These are phyloP conservation scores for Penicillium desertorum DNA, from an alignment of 495 filamentous ascomycete genomes.

Conservation along the genomic window DNA sequence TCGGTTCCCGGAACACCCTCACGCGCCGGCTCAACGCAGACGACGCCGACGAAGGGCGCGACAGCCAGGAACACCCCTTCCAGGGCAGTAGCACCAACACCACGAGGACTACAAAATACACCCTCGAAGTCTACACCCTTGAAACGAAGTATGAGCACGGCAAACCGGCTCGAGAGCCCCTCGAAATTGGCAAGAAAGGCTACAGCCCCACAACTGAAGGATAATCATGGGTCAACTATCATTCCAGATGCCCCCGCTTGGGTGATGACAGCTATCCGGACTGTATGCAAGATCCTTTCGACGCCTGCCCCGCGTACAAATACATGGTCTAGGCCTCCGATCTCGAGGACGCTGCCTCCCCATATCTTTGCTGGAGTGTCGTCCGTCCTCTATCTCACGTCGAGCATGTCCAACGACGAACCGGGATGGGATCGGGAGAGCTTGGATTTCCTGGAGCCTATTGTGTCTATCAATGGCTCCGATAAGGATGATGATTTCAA, in stretches of 20 bases:
- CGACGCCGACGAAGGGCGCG: conserved; percentile 37
- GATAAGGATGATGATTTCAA: conserved; percentile 43
- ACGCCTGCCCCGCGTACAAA: conserved; percentile 49
- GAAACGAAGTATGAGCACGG: conserved; percentile 34
- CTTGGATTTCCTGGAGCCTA: conserved; percentile 39
- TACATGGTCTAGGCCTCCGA: conserved; percentile 46
- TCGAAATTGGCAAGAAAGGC: conserved; percentile 29
- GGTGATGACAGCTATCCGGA: conserved; percentile 64
- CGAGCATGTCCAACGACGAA: conserved; percentile 32
- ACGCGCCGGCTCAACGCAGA: conserved; percentile 28
- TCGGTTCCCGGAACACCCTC: conserved; percentile 35
- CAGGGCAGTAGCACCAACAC: conserved; percentile 30
- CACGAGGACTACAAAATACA: conserved; percentile 41
- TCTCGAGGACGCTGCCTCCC: conserved; percentile 51
- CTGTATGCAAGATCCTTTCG: conserved; percentile 62
- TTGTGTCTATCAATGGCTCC: conserved; percentile 29
- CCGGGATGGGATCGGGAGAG: conserved; percentile 41
- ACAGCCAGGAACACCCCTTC: conserved; percentile 33
- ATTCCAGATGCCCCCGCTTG: conserved; percentile 59
- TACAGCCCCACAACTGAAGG: conserved; percentile 19
- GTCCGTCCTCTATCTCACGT: conserved; percentile 50
- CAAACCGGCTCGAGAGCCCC: conserved; percentile 19
- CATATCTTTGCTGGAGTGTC: conserved; percentile 66
- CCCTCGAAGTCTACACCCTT: conserved; percentile 45
- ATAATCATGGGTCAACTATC: conserved; percentile 28